Evolutionary conservation across 1,139 yeast species (phyloP).

Genomic region (Sugiyamaella sp.): DNA sequence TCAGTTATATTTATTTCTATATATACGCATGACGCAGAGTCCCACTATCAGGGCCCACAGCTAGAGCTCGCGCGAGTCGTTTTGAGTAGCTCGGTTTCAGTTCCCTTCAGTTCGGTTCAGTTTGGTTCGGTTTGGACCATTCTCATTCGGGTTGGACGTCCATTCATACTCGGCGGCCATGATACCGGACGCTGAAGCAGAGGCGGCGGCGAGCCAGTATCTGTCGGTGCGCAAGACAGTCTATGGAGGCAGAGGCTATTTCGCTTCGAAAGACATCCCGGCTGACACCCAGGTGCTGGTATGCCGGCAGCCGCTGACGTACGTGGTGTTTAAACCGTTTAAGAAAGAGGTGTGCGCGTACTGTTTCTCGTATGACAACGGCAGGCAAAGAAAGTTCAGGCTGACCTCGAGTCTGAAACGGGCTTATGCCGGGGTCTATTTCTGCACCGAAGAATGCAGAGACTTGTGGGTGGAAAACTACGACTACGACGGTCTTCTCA

Average conservation of each 20-base stretch:
- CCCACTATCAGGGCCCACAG: no score
- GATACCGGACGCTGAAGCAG: background rate
- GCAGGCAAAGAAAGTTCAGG: constrained; percentile 49
- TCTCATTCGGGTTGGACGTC: no score
- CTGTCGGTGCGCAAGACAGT: constrained; percentile 33
- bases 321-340: constrained; percentile 56
- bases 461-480: constrained; percentile 42
- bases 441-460: constrained; percentile 56
- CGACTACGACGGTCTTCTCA: constrained; percentile 38
- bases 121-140: no score
- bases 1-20: no score
- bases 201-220: background rate
- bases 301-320: constrained; percentile 51
- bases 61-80: no score
- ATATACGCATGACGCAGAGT: no score
- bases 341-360: constrained; percentile 65
- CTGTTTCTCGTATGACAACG: constrained; percentile 58
- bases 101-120: no score
- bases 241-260: constrained; percentile 67
- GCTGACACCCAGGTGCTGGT: constrained; percentile 49
- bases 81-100: no score
- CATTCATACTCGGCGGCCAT: no score
- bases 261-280: constrained; percentile 49
- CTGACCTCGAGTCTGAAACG: constrained; percentile 20
- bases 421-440: constrained; percentile 54